Evolutionary conservation across 805 yeast genomes (phyloP).

Genomic region (Lachancea fermentati): DNA sequence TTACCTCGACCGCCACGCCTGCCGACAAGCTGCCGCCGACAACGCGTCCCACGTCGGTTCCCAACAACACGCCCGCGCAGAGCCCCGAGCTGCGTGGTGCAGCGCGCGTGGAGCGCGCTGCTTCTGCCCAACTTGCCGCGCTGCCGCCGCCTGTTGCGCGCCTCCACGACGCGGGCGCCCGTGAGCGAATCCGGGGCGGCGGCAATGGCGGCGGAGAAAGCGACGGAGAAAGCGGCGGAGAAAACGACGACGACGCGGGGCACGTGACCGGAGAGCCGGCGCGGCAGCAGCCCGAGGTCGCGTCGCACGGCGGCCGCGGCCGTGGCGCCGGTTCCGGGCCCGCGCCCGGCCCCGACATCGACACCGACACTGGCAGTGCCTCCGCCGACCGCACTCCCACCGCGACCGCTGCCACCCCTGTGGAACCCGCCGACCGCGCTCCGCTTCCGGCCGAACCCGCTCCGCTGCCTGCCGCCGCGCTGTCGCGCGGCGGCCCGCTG

Average conservation of each 20-base stretch:
- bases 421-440: too few species aligned
- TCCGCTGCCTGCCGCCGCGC: not conserved
- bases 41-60: slow-evolving; percentile 21
- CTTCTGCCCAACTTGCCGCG: slow-evolving; percentile 1
- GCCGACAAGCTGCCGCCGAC: slow-evolving; percentile 14
- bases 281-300: not conserved
- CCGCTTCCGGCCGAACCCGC: not conserved
- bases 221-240: not conserved
- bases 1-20: not conserved
- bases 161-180: slow-evolving; percentile 3
- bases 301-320: too few species aligned
- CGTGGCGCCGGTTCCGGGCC: slow-evolving; percentile 2
- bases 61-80: slow-evolving; percentile 28
- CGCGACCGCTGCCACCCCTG: too few species aligned
- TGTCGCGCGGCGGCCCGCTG: not conserved
- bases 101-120: not conserved
- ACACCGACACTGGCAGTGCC: too few species aligned
- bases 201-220: slow-evolving; percentile 13
- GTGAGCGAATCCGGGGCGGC: slow-evolving; percentile 10
- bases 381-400: too few species aligned
- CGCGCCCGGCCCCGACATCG: not conserved
- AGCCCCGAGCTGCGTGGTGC: slow-evolving; percentile 13
- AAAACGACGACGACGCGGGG: not conserved
- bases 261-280: not conserved
- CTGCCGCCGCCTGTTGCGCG: slow-evolving; percentile 8